These are phyloP conservation scores for Priceomyces fermenticarens DNA, from an alignment of 805 yeast species.

Conservation along the genomic window DNA sequence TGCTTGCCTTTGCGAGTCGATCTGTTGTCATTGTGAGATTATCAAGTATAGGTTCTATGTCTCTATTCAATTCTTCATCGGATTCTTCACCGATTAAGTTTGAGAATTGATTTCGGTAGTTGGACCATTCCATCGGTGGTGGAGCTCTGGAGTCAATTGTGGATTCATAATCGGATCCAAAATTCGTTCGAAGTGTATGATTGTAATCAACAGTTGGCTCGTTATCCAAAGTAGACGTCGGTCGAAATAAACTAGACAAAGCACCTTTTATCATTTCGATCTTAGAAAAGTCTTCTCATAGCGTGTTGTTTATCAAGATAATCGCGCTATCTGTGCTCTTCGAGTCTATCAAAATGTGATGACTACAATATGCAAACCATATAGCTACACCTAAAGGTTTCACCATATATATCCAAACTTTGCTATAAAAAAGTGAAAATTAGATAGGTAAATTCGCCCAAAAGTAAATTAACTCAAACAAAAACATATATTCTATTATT, in stretches of 20 bases:
- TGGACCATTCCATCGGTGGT: background rate
- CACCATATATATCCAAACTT: too few species aligned
- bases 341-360: background rate
- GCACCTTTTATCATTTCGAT: constrained; percentile 9
- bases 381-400: too few species aligned
- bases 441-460: too few species aligned
- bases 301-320: background rate
- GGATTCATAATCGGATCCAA: constrained; percentile 2
- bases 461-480: too few species aligned
- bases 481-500: too few species aligned
- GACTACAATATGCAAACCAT: too few species aligned
- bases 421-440: too few species aligned
- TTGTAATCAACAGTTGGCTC: constrained; percentile 37
- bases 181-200: constrained; percentile 15
- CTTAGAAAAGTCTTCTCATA: background rate
- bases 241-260: constrained; percentile 10
- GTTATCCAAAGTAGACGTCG: constrained; percentile 19
- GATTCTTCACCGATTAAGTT: constrained; percentile 7
- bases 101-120: constrained; percentile 4
- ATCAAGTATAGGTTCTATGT: constrained; percentile 6
- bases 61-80: constrained; percentile 9
- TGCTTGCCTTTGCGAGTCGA: constrained; percentile 2
- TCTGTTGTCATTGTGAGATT: constrained; percentile 4
- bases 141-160: constrained; percentile 6
- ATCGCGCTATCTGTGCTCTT: background rate